Evolutionary conservation across 345 rosid genomes (phyloP).

Genomic region (Melaleuca alternifolia): DNA sequence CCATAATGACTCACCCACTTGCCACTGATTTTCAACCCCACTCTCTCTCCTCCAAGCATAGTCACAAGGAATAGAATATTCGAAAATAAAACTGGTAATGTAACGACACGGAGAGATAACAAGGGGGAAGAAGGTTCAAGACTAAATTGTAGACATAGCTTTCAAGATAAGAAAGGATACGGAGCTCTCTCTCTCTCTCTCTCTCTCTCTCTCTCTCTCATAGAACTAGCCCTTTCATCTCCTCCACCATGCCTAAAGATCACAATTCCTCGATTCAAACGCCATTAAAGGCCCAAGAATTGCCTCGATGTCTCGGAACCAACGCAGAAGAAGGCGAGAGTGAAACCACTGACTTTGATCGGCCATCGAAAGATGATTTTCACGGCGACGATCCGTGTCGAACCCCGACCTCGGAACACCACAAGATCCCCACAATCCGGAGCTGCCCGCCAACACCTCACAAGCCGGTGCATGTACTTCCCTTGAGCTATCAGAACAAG

Average conservation of each 20-base stretch:
- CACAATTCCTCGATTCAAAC: neutral
- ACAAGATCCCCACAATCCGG: constrained; percentile 29
- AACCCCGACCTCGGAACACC: constrained; percentile 35
- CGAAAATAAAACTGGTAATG: neutral
- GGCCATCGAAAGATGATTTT: neutral
- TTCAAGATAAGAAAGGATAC: constrained; percentile 4
- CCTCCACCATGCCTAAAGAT: constrained; percentile 5
- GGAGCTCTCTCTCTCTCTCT: neutral
- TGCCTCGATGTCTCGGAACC: neutral
- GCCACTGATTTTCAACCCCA: neutral
- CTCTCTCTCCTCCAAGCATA: neutral
- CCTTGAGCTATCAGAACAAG: constrained; percentile 14
- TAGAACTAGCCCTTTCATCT: neutral
- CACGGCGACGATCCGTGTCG: constrained; percentile 12
- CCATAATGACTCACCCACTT: neutral
- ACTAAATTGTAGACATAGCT: neutral
- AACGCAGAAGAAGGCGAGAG: neutral
- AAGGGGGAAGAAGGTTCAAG: neutral
- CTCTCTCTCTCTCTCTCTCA: neutral
- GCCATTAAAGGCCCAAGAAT: neutral
- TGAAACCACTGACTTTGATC: neutral
- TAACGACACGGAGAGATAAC: neutral
- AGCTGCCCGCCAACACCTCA: constrained; percentile 53
- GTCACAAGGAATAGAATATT: neutral
- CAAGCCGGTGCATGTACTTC: constrained; percentile 15